phyloP scores from a whole-genome alignment of 2,329 filamentous ascomycete genomes.

The Fusarium subglutinans region DNA sequence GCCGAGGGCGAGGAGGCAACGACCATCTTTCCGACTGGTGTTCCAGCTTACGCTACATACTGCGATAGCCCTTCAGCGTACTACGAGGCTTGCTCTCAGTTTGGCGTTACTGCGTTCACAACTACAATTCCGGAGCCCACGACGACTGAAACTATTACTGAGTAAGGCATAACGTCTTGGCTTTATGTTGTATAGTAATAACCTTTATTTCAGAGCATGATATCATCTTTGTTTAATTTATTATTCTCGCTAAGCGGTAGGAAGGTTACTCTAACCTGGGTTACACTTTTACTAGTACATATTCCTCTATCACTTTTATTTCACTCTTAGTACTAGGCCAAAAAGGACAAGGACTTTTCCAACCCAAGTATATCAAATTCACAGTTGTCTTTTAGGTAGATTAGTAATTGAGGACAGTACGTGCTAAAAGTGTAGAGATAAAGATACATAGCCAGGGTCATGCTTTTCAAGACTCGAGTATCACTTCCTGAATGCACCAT shows the following conservation, averaged over 20 bases:
- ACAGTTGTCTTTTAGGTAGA: background rate
- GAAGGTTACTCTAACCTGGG: background rate
- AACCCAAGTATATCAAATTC: fast-evolving
- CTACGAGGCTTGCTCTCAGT: background rate
- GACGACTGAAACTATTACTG: background rate
- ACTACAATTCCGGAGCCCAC: background rate
- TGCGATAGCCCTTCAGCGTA: background rate
- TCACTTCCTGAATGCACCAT: background rate
- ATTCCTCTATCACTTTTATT: background rate
- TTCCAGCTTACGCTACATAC: background rate
- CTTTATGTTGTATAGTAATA: fast-evolving
- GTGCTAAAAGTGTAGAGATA: no score
- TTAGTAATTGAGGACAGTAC: background rate
- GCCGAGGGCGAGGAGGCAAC: background rate
- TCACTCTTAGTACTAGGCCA: background rate
- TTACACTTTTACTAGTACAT: background rate
- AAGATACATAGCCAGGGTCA: background rate
- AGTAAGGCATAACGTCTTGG: fast-evolving
- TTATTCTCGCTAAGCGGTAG: background rate
- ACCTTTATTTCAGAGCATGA: background rate
- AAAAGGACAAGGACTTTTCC: background rate
- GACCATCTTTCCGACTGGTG: fast-evolving
- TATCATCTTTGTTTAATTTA: no score
- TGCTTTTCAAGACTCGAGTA: background rate
- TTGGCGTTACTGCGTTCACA: background rate